phyloP scores from a whole-genome alignment of 2,329 filamentous ascomycete species.

The Cryphonectria naterciae region DNA sequence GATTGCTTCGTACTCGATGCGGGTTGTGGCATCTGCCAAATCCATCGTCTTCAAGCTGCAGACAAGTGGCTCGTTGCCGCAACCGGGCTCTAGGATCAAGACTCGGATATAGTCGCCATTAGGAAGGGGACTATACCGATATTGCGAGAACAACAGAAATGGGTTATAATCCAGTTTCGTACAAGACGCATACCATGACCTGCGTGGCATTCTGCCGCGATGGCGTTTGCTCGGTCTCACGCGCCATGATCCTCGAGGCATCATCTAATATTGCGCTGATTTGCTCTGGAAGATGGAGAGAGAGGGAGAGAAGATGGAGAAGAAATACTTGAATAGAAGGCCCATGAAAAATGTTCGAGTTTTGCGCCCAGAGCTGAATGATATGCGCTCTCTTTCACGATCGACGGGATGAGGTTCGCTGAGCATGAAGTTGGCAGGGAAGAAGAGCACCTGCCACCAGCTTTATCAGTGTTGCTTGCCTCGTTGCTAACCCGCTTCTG shows the following conservation, averaged over 20 bases:
- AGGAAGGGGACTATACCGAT: background rate
- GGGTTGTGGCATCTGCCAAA: background rate
- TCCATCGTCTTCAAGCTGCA: background rate
- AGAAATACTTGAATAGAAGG: background rate
- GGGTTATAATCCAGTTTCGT: too few species aligned
- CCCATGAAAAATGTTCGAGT: background rate
- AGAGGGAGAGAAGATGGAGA: background rate
- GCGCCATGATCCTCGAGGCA: background rate
- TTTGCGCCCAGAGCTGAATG: background rate
- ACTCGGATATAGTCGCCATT: background rate
- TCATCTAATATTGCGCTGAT: background rate
- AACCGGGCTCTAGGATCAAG: background rate
- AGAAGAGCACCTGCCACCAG: background rate
- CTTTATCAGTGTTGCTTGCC: background rate
- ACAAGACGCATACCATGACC: too few species aligned
- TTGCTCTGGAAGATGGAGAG: too few species aligned
- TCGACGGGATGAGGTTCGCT: background rate
- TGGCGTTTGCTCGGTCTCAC: background rate
- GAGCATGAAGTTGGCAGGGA: background rate
- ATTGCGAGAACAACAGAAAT: background rate
- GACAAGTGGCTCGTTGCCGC: background rate
- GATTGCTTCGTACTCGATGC: background rate
- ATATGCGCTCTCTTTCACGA: background rate
- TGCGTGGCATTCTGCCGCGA: too few species aligned
- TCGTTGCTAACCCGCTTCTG: background rate